Evolutionary conservation across 352 stramenopile genomes (phyloP).

Genomic region (Globisporangium yorkense): DNA sequence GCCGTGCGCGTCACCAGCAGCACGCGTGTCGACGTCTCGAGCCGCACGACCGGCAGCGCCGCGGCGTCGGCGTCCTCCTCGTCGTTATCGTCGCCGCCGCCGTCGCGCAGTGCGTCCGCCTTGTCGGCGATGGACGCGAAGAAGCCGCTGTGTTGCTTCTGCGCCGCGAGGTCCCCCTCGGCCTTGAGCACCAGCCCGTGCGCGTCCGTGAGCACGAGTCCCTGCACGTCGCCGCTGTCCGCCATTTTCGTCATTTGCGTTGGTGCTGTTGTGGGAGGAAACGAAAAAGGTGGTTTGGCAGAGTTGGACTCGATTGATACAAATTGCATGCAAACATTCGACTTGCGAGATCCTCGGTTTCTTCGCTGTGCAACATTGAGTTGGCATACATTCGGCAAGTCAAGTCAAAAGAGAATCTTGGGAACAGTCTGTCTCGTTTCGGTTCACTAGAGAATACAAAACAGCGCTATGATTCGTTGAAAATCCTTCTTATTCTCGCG

Average conservation of each 20-base stretch:
- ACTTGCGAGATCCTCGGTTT: background rate
- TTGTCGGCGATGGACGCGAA: conserved; percentile 70
- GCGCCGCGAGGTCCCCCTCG: conserved; percentile 45
- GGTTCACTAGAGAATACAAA: no score
- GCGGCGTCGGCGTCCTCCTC: conserved; percentile 18
- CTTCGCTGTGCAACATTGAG: background rate
- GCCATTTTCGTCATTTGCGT: background rate
- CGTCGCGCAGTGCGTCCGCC: conserved; percentile 41
- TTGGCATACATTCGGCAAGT: background rate
- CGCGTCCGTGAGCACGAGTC: conserved; percentile 72
- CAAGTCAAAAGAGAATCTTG: background rate
- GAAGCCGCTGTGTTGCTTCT: conserved; percentile 60
- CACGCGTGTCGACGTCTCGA: conserved; percentile 47
- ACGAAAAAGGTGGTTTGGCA: background rate
- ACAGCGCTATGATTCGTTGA: no score
- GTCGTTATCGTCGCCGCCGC: conserved; percentile 20
- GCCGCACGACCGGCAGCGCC: conserved; percentile 38
- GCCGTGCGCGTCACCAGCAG: conserved; percentile 54
- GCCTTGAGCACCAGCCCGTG: conserved; percentile 66
- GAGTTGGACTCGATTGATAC: background rate
- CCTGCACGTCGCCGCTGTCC: conserved; percentile 26
- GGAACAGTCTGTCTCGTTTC: background rate
- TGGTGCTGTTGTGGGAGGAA: background rate
- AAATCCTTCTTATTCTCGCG: background rate
- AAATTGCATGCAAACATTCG: background rate